These are phyloP conservation scores for Vitis cinerea DNA, from an alignment of 164 flowering plant species.

Conservation along the genomic window DNA sequence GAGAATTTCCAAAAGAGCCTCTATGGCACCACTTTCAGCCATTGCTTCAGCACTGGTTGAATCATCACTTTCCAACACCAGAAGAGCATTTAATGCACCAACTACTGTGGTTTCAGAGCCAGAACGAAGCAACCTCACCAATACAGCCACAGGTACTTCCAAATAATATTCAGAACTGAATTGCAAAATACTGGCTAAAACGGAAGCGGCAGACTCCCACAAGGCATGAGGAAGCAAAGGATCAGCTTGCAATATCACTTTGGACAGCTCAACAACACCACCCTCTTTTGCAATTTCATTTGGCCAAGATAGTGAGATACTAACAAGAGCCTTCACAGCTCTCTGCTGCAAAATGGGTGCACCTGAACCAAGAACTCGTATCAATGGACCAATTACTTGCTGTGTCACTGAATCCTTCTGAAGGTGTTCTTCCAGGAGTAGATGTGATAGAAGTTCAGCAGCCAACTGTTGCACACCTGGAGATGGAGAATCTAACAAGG, in stretches of 20 bases:
- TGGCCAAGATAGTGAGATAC: slow-evolving; percentile 88
- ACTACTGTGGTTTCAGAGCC: slow-evolving; percentile 76
- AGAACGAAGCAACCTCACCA: slow-evolving; percentile 90
- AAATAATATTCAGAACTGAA: slow-evolving; percentile 91
- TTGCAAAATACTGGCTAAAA: slow-evolving; percentile 77
- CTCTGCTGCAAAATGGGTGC: slow-evolving; percentile 83
- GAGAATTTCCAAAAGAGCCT: slow-evolving; percentile 75
- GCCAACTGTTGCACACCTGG: slow-evolving; percentile 89
- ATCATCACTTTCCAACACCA: slow-evolving; percentile 94
- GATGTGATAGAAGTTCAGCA: slow-evolving; percentile 92
- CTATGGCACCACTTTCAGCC: slow-evolving; percentile 94
- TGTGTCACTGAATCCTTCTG: slow-evolving; percentile 80
- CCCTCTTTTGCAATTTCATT: slow-evolving; percentile 98
- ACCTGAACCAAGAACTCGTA: slow-evolving; percentile 84
- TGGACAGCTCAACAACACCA: slow-evolving; percentile 87
- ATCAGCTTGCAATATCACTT: slow-evolving; percentile 86
- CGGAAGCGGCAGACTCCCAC: slow-evolving; percentile 96
- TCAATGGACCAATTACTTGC: slow-evolving; percentile 82
- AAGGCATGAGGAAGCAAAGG: slow-evolving; percentile 85
- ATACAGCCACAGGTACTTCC: slow-evolving; percentile 96
- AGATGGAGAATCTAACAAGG: slow-evolving; percentile 80
- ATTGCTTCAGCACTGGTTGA: slow-evolving; percentile 94
- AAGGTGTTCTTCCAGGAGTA: slow-evolving; percentile 84
- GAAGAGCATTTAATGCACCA: slow-evolving; percentile 91
- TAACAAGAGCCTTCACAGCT: slow-evolving; percentile 88